A percentile compares a stretch with the other conserved stretches of the same genome.
phyloP scores from a whole-genome alignment of 2,329 filamentous ascomycete species.

The Fusarium robinianum region DNA sequence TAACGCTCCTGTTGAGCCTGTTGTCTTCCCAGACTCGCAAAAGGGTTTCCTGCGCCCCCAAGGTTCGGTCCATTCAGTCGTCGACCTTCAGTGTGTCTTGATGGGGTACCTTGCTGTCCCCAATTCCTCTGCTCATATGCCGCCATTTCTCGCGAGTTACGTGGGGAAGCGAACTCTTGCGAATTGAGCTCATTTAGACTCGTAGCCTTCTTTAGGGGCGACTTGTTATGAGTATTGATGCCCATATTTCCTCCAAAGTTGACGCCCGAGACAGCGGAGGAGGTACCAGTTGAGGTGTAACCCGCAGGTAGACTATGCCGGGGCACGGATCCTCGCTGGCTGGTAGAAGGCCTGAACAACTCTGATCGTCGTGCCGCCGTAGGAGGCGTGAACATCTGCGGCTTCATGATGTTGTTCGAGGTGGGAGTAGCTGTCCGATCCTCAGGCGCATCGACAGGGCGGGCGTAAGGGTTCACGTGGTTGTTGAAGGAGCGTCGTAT shows the following conservation, averaged over 20 bases:
- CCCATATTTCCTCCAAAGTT: constrained; percentile 75
- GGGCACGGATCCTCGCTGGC: constrained; percentile 37
- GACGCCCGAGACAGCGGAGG: constrained; percentile 32
- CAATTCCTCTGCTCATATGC: constrained; percentile 56
- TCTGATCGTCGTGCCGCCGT: constrained; percentile 42
- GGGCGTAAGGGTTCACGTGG: constrained; percentile 79
- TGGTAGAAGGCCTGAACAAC: constrained; percentile 38
- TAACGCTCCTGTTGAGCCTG: constrained; percentile 49
- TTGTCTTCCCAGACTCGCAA: constrained; percentile 45
- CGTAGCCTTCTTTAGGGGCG: constrained; percentile 78
- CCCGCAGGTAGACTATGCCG: constrained; percentile 44
- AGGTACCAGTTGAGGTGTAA: constrained; percentile 38
- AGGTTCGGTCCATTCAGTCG: constrained; percentile 31
- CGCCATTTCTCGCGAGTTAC: constrained; percentile 66
- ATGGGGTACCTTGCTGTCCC: constrained; percentile 47
- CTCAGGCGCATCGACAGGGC: constrained; percentile 54
- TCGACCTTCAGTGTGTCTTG: constrained; percentile 44
- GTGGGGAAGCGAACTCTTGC: constrained; percentile 51
- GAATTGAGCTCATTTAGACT: constrained; percentile 63
- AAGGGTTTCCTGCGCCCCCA: constrained; percentile 43
- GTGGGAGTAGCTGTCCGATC: constrained; percentile 45
- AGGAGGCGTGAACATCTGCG: constrained; percentile 51
- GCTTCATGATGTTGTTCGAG: constrained; percentile 45
- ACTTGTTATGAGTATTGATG: constrained; percentile 77
- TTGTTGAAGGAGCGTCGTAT: constrained; percentile 79